Conservation (phyloP, 495 filamentous ascomycete genomes). For the Penicillium herquei region DNA sequence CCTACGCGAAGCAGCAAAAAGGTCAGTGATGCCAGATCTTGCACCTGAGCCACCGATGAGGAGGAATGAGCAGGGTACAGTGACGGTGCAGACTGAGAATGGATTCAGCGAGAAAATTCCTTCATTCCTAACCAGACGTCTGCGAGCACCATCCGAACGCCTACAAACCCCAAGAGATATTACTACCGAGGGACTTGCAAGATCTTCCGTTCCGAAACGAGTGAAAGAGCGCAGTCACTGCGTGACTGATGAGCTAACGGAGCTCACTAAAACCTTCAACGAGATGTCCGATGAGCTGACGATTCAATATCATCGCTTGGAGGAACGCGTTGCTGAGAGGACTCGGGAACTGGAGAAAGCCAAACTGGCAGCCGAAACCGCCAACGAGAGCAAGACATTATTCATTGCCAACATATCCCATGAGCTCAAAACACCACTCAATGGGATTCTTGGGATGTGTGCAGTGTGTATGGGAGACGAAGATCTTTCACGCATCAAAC, state of each 20-base stretch:
- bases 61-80: not conserved
- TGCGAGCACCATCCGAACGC: slow-evolving; percentile 11
- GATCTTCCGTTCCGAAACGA: slow-evolving; percentile 62
- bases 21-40: slow-evolving; percentile 61
- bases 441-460: slow-evolving; percentile 91
- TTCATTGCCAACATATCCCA: slow-evolving; percentile 97
- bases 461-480: slow-evolving; percentile 90
- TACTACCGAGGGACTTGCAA: slow-evolving; percentile 52
- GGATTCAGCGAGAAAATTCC: slow-evolving; percentile 11
- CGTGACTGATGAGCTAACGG: slow-evolving; percentile 83
- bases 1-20: slow-evolving; percentile 73
- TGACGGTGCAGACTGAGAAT: not conserved
- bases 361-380: slow-evolving; percentile 86
- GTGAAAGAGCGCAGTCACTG: slow-evolving; percentile 73
- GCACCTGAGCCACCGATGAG: not conserved
- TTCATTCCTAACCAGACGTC: slow-evolving; percentile 12
- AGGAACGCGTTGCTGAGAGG: slow-evolving; percentile 78
- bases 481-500: slow-evolving; percentile 70
- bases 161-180: slow-evolving; percentile 11
- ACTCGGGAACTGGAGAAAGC: slow-evolving; percentile 82
- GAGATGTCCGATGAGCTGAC: slow-evolving; percentile 89
- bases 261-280: slow-evolving; percentile 84
- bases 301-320: slow-evolving; percentile 78
- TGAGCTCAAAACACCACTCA: slow-evolving; percentile 88
- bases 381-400: slow-evolving; percentile 90